Percentiles rank a stretch among this genome's conserved stretches.
These are phyloP conservation scores for Eugenia klotzschiana DNA, from an alignment of 441 rosid species.

Conservation along the genomic window DNA sequence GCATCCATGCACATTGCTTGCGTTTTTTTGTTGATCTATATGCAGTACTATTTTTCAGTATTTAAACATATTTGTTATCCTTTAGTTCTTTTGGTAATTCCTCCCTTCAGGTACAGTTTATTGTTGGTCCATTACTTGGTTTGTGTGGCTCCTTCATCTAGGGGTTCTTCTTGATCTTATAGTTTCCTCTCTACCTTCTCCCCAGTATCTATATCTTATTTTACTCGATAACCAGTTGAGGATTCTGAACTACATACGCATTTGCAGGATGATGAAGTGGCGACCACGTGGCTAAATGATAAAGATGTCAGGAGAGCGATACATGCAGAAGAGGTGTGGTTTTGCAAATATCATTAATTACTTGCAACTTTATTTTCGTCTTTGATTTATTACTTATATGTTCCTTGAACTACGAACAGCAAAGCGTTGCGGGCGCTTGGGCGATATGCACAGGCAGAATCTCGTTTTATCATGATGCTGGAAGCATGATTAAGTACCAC, in stretches of 20 bases:
- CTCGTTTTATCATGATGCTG: slow-evolving; percentile 21
- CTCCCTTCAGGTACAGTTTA: not conserved
- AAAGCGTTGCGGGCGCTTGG: slow-evolving; percentile 37
- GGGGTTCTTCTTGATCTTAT: not conserved
- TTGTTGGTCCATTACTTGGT: not conserved
- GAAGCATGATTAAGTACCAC: slow-evolving; percentile 74
- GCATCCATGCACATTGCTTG: not conserved
- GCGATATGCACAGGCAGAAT: slow-evolving; percentile 33
- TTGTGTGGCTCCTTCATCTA: not conserved
- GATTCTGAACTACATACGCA: not conserved
- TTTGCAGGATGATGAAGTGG: slow-evolving; percentile 57
- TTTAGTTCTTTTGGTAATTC: not conserved
- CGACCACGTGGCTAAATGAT: slow-evolving; percentile 54
- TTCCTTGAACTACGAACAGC: slow-evolving; percentile 15
- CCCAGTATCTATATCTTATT: not conserved
- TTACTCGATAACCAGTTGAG: not conserved
- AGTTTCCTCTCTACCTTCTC: not conserved
- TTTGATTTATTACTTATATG: not conserved
- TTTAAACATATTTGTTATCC: not conserved
- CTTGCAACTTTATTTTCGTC: not conserved
- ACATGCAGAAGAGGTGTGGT: slow-evolving; percentile 49
- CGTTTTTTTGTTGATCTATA: not conserved
- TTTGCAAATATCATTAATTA: not conserved
- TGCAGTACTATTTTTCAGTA: not conserved
- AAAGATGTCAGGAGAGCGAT: slow-evolving; percentile 56